phyloP scores from a whole-genome alignment of 2,329 filamentous ascomycete genomes.

The Fusarium setosum region DNA sequence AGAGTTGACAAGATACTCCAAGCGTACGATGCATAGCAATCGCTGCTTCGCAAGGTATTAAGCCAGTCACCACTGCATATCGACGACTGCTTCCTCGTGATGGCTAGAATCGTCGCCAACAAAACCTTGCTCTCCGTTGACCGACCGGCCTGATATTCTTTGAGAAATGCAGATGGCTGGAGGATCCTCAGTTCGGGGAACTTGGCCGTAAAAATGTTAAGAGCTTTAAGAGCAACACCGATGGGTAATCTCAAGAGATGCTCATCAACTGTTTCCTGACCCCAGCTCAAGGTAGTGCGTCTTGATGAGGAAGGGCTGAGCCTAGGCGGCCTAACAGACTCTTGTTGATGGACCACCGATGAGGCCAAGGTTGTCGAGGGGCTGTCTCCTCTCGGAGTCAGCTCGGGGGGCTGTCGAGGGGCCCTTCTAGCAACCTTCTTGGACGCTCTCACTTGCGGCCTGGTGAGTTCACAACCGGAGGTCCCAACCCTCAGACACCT shows the following conservation, averaged over 20 bases:
- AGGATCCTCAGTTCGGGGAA: conserved; percentile 50
- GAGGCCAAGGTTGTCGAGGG: background rate
- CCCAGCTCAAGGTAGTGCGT: background rate
- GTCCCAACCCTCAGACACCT: conserved; percentile 44
- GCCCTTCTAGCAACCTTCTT: conserved; percentile 18
- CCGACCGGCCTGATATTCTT: conserved; percentile 30
- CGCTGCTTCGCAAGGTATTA: conserved; percentile 3
- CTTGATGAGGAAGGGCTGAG: conserved; percentile 2
- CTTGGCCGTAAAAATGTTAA: conserved; percentile 49
- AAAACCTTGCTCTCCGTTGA: conserved; percentile 43
- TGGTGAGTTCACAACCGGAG: conserved; percentile 41
- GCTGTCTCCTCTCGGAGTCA: background rate
- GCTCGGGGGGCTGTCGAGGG: background rate
- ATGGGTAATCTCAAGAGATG: conserved; percentile 43
- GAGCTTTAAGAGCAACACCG: conserved; percentile 44
- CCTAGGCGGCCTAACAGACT: background rate
- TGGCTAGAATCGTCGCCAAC: conserved; percentile 29
- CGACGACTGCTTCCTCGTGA: conserved; percentile 26
- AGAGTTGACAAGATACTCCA: conserved; percentile 20
- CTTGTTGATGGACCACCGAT: background rate
- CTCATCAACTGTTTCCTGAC: conserved; percentile 18
- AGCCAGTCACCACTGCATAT: conserved; percentile 27
- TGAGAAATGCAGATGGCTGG: conserved; percentile 47
- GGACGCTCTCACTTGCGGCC: conserved; percentile 1
- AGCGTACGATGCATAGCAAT: conserved; percentile 27